Percentiles rank a stretch among this genome's conserved stretches.
These are phyloP conservation scores for Citrus glauca DNA, from an alignment of 345 rosid species.

Conservation along the genomic window DNA sequence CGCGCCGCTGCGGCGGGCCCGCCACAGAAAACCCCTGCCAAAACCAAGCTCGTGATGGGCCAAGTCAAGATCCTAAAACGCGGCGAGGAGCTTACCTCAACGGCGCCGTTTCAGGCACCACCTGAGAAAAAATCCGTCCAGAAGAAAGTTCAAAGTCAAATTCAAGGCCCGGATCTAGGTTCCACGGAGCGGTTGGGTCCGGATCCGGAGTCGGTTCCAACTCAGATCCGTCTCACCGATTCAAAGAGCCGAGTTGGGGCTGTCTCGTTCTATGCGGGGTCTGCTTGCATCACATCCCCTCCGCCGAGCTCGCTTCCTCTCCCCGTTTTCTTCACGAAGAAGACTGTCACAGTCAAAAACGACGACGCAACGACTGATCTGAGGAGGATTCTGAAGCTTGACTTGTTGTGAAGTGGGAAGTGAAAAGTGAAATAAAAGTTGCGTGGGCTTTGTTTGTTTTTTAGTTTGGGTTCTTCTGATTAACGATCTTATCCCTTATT, in stretches of 20 bases:
- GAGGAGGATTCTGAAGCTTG: constrained; percentile 51
- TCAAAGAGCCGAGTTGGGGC: constrained; percentile 8
- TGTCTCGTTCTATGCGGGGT: constrained; percentile 62
- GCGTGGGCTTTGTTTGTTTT: not conserved
- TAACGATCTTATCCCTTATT: constrained; percentile 57
- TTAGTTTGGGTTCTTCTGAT: constrained; percentile 15
- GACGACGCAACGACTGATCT: constrained; percentile 51
- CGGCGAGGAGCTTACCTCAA: constrained; percentile 41
- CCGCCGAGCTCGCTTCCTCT: constrained; percentile 89
- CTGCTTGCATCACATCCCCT: constrained; percentile 72
- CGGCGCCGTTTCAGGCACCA: not conserved
- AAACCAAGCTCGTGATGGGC: constrained; percentile 27
- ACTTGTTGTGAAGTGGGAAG: constrained; percentile 13
- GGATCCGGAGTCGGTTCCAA: constrained; percentile 25
- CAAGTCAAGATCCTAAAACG: constrained; percentile 72
- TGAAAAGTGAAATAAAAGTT: not conserved
- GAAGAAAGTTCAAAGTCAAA: not conserved
- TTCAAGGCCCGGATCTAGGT: constrained; percentile 26
- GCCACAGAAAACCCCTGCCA: not conserved
- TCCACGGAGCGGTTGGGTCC: constrained; percentile 35
- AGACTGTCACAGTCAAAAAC: constrained; percentile 10
- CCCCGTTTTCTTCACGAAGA: constrained; percentile 64
- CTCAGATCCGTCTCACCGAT: constrained; percentile 27
- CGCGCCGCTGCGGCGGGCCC: not conserved
- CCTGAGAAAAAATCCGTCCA: not conserved